phyloP scores from a whole-genome alignment of 1,284 basidiomycete genomes.

The Caloboletus firmus region DNA sequence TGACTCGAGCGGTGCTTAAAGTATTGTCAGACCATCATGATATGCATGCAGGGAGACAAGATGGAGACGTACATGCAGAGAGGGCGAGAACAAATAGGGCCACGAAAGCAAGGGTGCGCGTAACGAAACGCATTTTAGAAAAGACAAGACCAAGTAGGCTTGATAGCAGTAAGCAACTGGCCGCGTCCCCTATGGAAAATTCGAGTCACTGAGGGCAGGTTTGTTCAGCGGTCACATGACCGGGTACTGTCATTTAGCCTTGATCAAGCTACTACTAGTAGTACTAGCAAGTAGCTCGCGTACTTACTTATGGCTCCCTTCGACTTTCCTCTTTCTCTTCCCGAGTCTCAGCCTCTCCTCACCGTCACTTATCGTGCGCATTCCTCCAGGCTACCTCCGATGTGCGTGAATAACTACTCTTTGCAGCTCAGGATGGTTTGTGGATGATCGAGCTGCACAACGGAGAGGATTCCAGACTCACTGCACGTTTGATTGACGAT shows the following conservation, averaged over 20 bases:
- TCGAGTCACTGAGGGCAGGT: slow-evolving; percentile 30
- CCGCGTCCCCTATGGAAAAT: slow-evolving; percentile 26
- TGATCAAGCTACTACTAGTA: no score
- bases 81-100: slow-evolving; percentile 21
- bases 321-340: slow-evolving; percentile 45
- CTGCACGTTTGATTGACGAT: slow-evolving; percentile 56
- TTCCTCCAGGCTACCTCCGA: not conserved
- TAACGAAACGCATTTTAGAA: slow-evolving; percentile 26
- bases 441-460: slow-evolving; percentile 82
- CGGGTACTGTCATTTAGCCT: not conserved
- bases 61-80: slow-evolving; percentile 29
- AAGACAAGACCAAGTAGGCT: not conserved
- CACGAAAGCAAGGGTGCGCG: slow-evolving; percentile 16
- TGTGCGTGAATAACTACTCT: not conserved
- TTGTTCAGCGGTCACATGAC: slow-evolving; percentile 19
- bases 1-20: slow-evolving; percentile 20
- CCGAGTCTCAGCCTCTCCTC: slow-evolving; percentile 48
- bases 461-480: slow-evolving; percentile 73
- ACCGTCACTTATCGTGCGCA: slow-evolving; percentile 66
- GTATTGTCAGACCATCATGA: slow-evolving; percentile 5
- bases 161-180: not conserved
- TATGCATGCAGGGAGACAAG: not conserved
- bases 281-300: no score
- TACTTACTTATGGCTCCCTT: slow-evolving; percentile 9
- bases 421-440: slow-evolving; percentile 54